phyloP scores from a whole-genome alignment of 345 rosid species.

The Hibiscus syriacus region DNA sequence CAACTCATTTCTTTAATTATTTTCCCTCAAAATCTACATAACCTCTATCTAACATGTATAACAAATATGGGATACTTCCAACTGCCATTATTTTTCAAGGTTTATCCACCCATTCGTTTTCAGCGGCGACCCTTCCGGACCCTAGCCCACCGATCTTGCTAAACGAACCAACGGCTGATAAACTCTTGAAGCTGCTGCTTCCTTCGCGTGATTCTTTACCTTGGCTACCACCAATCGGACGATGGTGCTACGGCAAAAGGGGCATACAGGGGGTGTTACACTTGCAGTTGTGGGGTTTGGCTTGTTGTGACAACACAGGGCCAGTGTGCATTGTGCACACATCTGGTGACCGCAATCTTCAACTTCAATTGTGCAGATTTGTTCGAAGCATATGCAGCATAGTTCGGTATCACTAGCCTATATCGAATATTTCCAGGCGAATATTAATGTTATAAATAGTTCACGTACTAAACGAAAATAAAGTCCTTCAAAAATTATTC shows the following conservation, averaged over 20 bases:
- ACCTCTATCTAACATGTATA: slow-evolving; percentile 16
- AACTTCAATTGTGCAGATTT: slow-evolving; percentile 88
- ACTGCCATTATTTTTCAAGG: slow-evolving; percentile 19
- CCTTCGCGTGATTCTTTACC: slow-evolving; percentile 55
- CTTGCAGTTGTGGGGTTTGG: slow-evolving; percentile 84
- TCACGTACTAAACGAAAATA: neutral
- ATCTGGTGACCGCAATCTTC: slow-evolving; percentile 95
- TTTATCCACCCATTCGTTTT: slow-evolving; percentile 45
- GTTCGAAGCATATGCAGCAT: slow-evolving; percentile 98
- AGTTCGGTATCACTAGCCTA: slow-evolving; percentile 76
- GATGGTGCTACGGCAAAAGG: slow-evolving; percentile 90
- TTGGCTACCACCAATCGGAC: slow-evolving; percentile 53
- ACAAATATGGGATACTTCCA: slow-evolving; percentile 7
- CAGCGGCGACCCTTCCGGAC: slow-evolving; percentile 49
- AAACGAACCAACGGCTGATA: slow-evolving; percentile 54
- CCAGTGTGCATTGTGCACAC: slow-evolving; percentile 97
- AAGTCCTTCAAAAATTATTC: neutral
- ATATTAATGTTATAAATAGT: neutral
- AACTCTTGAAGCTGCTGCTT: slow-evolving; percentile 90
- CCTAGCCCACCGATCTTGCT: slow-evolving; percentile 51
- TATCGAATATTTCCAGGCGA: slow-evolving; percentile 11
- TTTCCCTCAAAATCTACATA: slow-evolving; percentile 15
- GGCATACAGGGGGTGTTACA: slow-evolving; percentile 69
- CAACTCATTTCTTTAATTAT: slow-evolving; percentile 22
- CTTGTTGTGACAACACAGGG: slow-evolving; percentile 94